phyloP scores from a whole-genome alignment of 2,329 filamentous ascomycete genomes.

The Tolypocladium amazonense region DNA sequence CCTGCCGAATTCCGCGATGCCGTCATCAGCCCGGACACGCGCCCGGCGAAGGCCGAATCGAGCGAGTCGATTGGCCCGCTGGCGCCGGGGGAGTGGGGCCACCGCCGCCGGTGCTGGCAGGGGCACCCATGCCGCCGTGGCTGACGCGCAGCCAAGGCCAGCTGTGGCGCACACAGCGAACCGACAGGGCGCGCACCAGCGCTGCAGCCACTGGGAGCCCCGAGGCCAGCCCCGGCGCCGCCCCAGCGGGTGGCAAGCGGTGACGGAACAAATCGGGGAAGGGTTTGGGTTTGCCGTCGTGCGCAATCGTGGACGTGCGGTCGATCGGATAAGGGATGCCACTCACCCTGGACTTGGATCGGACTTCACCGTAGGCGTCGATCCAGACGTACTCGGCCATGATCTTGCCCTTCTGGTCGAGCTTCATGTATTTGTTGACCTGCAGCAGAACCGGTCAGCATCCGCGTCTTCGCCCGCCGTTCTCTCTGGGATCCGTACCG shows the following conservation, averaged over 20 bases:
- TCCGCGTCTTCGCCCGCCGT: background rate
- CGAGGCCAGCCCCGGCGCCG: no score
- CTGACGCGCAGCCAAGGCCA: background rate
- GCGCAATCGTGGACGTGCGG: background rate
- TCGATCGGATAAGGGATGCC: slow-evolving; percentile 5
- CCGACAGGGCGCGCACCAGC: background rate
- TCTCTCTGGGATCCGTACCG: slow-evolving; percentile 15
- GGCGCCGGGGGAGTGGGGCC: background rate
- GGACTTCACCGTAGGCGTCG: slow-evolving; percentile 69
- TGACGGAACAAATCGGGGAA: slow-evolving; percentile 8
- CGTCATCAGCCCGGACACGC: background rate
- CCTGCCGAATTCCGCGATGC: background rate
- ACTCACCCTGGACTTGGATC: slow-evolving; percentile 94
- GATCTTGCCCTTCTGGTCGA: slow-evolving; percentile 79
- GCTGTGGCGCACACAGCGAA: background rate
- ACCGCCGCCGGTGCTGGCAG: background rate
- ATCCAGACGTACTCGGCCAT: slow-evolving; percentile 99
- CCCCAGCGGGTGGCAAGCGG: no score
- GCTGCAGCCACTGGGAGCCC: background rate
- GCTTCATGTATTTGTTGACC: slow-evolving; percentile 85
- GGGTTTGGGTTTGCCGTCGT: background rate
- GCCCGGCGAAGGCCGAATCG: background rate
- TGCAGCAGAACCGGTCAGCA: slow-evolving; percentile 26
- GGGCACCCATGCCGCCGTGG: background rate
- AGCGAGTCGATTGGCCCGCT: background rate